These are phyloP conservation scores for Domatiomyces catenatus DNA, from an alignment of 2,329 filamentous ascomycete species.

Conservation along the genomic window DNA sequence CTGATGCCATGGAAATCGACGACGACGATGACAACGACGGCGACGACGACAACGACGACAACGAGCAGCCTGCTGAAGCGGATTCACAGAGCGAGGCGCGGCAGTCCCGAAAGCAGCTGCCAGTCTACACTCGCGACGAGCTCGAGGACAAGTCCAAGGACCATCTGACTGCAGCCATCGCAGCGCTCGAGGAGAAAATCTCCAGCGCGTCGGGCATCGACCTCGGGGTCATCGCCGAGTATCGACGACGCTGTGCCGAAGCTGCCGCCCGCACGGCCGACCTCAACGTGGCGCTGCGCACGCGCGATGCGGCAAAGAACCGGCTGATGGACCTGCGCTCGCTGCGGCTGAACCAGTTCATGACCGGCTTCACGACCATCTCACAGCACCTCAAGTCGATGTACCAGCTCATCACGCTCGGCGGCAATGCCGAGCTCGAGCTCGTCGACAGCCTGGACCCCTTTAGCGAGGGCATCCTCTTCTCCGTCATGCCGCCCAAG, in stretches of 20 bases:
- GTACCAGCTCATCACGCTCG: conserved; percentile 99
- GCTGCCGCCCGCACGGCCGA: conserved; percentile 70
- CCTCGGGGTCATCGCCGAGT: conserved; percentile 74
- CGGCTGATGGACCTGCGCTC: conserved; percentile 83
- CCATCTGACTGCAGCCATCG: conserved; percentile 48
- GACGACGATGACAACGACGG: conserved; percentile 35
- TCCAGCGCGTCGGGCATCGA: conserved; percentile 70
- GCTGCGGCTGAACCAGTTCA: conserved; percentile 85
- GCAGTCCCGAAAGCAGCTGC: conserved; percentile 43
- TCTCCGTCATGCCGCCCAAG: conserved; percentile 98
- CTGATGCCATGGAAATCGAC: conserved; percentile 17
- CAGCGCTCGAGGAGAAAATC: conserved; percentile 55
- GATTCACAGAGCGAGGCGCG: neutral
- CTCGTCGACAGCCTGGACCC: conserved; percentile 91
- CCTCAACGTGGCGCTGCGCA: conserved; percentile 58
- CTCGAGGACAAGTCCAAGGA: conserved; percentile 49
- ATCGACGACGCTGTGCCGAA: conserved; percentile 71
- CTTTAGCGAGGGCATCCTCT: conserved; percentile 91
- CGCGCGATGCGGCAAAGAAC: conserved; percentile 77
- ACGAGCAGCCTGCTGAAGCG: conserved; percentile 25
- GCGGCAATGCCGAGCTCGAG: conserved; percentile 92
- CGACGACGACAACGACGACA: conserved; percentile 37
- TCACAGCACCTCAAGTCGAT: conserved; percentile 94
- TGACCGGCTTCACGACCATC: conserved; percentile 92
- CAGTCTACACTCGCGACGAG: conserved; percentile 61